Evolutionary conservation across 228 moss, liverwort and hornwort genomes (phyloP), one percentile per base, ranked within the genome.

Genomic region (Sphagnum fallax): DNA sequence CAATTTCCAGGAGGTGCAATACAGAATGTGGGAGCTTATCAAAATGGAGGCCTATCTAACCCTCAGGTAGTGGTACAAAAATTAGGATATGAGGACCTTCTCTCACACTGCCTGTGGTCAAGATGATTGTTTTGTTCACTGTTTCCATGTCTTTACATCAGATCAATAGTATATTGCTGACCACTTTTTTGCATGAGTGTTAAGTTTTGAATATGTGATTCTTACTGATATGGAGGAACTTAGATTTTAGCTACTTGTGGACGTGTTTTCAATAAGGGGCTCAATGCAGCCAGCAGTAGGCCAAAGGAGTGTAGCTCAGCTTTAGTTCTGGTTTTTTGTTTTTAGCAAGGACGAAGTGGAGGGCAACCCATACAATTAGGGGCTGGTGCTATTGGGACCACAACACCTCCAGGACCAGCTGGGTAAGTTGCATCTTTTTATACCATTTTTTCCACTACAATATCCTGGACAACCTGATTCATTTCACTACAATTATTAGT

Each of bases 21-120:
- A 47, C 78, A 75, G 52, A 76, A 80, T 53, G 59, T 82, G 65
- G 84, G 75, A 65, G 77, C 75, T 74, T 32, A 32, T 32, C 77
- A 88, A 58, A 96, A 84, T 68, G 89, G 89, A 64, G 88, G 79
- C 47, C 53, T 75, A 12, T 8, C 86, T 12, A 69, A 79, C 71
- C 51, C 76, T 47, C 89, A 88, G 89, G 87, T 92, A 77, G 58
- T 7, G 60, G 53, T 12, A 5, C 32, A 32, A 12, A 69, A 11
- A 47, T 47, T 53, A 47, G 47, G 50, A 50, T 53, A 48, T 55
- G 55, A 55, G 9, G 12, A 12, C 9, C 55, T 55, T 55, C 55
- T 12, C 2, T 55, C 9, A 8, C 8, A 55, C 55, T 55, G 51
- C 52, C 8, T 51, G 52, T 68, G 12, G 10, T 5, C 47, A 32